Conservation (phyloP, 2,329 filamentous ascomycete species). For the Corniculantispora saksenae region DNA sequence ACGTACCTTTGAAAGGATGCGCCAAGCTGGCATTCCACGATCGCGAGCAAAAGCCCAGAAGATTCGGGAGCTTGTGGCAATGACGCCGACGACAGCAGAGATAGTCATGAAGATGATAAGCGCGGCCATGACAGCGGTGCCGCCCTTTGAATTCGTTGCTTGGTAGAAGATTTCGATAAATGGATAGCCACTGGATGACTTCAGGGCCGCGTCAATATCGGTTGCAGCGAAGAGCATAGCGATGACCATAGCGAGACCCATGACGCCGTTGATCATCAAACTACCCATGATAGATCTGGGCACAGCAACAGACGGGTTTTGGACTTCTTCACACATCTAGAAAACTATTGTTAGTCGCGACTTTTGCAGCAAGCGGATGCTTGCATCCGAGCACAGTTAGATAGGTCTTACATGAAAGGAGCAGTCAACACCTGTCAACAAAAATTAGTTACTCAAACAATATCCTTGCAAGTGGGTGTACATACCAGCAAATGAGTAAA, state of each 20-base stretch:
- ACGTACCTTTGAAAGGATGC: slow-evolving; percentile 28
- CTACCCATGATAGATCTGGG: slow-evolving; percentile 52
- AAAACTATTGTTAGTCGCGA: background rate
- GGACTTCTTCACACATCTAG: slow-evolving; percentile 48
- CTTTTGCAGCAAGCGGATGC: too few relatives aligned
- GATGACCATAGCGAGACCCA: slow-evolving; percentile 59
- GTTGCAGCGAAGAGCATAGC: slow-evolving; percentile 56
- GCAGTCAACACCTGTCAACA: slow-evolving; percentile 5
- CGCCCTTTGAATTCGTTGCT: slow-evolving; percentile 48
- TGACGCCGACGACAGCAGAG: slow-evolving; percentile 52
- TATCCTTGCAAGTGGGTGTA: background rate
- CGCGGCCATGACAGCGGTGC: slow-evolving; percentile 50
- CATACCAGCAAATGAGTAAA: slow-evolving; percentile 15
- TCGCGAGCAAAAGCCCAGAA: slow-evolving; percentile 53
- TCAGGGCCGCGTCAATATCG: slow-evolving; percentile 46
- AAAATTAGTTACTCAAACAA: background rate
- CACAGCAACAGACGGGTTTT: slow-evolving; percentile 49
- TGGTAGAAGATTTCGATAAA: slow-evolving; percentile 61
- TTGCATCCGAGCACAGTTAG: too few relatives aligned
- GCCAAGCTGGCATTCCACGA: slow-evolving; percentile 34
- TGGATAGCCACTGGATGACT: slow-evolving; percentile 51
- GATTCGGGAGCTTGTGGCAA: slow-evolving; percentile 59
- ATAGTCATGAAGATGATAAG: slow-evolving; percentile 51
- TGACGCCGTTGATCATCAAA: slow-evolving; percentile 50
- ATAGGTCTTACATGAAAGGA: slow-evolving; percentile 10